Evolutionary conservation across 1,284 basidiomycete species (phyloP).

Genomic region (Melampsora occidentalis): DNA sequence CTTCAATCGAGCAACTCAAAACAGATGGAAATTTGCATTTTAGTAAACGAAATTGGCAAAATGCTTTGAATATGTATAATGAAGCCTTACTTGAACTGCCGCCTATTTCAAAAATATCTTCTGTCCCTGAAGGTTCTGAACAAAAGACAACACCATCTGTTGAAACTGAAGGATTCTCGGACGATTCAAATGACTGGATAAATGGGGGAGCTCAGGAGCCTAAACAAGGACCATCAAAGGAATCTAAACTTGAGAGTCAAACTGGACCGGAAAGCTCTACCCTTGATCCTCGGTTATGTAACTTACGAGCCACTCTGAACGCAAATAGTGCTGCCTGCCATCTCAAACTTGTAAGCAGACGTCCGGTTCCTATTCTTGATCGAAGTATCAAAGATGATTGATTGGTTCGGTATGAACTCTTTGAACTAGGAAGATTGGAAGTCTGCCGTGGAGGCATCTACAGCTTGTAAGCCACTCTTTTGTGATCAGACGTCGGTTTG

Average conservation of each 20-base stretch:
- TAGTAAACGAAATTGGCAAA: constrained; percentile 6
- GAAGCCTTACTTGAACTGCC: constrained; percentile 23
- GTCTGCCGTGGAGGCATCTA: constrained; percentile 71
- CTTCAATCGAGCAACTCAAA: constrained; percentile 17
- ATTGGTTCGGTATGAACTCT: not conserved
- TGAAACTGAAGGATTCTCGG: not conserved
- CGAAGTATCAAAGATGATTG: constrained; percentile 63
- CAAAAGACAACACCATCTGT: not conserved
- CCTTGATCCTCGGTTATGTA: constrained; percentile 40
- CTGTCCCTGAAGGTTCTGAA: not conserved
- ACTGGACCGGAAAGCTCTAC: not conserved
- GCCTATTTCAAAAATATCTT: not conserved
- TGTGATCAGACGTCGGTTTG: constrained; percentile 5
- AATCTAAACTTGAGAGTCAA: not conserved
- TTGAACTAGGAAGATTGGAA: constrained; percentile 53
- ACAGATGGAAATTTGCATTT: constrained; percentile 12
- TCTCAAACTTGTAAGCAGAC: constrained; percentile 65
- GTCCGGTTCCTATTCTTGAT: constrained; percentile 2
- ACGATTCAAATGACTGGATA: not conserved
- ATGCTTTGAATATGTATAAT: constrained; percentile 10
- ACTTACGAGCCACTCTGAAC: constrained; percentile 64
- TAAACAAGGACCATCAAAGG: not conserved
- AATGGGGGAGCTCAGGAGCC: not conserved
- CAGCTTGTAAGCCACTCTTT: constrained; percentile 60
- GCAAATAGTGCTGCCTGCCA: constrained; percentile 78